These are phyloP conservation scores for Penicillium verrucosum DNA, from an alignment of 2,329 filamentous ascomycete species.

Conservation along the genomic window DNA sequence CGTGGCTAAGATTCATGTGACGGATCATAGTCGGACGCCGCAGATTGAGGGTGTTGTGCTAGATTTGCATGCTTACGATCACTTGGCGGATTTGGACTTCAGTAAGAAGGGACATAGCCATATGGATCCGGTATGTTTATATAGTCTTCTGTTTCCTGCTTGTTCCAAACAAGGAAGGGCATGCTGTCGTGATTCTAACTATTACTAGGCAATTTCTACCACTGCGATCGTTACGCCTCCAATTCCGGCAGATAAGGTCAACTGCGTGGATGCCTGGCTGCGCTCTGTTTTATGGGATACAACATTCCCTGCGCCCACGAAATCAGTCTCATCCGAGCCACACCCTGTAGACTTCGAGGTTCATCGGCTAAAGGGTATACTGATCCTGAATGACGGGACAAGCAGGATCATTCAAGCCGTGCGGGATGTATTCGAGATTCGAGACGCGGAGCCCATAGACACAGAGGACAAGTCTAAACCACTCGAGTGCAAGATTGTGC, in stretches of 20 bases:
- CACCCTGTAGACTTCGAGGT: slow-evolving; percentile 63
- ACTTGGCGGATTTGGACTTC: slow-evolving; percentile 70
- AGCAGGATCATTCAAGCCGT: slow-evolving; percentile 86
- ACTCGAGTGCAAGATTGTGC: slow-evolving; percentile 43
- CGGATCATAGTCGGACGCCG: slow-evolving; percentile 74
- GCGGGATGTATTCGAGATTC: slow-evolving; percentile 87
- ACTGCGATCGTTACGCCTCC: slow-evolving; percentile 66
- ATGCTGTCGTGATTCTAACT: neutral
- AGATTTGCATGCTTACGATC: slow-evolving; percentile 89
- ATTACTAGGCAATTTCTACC: slow-evolving; percentile 72
- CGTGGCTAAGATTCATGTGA: slow-evolving; percentile 78
- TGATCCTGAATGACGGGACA: slow-evolving; percentile 63
- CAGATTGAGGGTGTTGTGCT: slow-evolving; percentile 80
- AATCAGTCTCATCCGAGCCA: slow-evolving; percentile 15
- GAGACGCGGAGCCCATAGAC: slow-evolving; percentile 52
- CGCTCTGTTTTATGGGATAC: slow-evolving; percentile 78
- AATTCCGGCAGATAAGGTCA: slow-evolving; percentile 57
- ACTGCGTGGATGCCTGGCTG: slow-evolving; percentile 74
- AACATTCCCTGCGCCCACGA: slow-evolving; percentile 24
- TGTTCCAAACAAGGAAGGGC: neutral
- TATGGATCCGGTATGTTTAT: slow-evolving; percentile 68
- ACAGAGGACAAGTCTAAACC: slow-evolving; percentile 18
- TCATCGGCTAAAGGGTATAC: slow-evolving; percentile 79
- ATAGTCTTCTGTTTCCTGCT: neutral
- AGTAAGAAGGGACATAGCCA: slow-evolving; percentile 79